Evolutionary conservation across 805 yeast species (phyloP), one percentile per base, ranked within the genome.

Genomic region (Suhomyces kilbournensis): DNA sequence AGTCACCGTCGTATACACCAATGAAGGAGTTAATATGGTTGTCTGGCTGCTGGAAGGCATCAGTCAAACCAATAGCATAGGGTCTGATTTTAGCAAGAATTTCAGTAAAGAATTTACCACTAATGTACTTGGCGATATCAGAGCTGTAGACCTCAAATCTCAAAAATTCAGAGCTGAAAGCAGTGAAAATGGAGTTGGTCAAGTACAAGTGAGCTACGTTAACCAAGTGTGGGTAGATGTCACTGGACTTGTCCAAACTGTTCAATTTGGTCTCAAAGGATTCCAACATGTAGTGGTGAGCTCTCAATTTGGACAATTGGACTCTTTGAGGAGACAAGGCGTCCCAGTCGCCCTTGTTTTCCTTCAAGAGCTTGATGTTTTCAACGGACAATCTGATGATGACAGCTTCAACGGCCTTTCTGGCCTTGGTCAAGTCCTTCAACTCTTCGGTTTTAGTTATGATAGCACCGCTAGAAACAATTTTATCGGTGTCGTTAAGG

Each of bases 1-100:
- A 84, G 67, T 91, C 85, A 53, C 97, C 97, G 60, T 88, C 84
- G 69, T 79, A 85, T 52, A 76, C 78, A 46, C 97, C 97, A 53
- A 91, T 79, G 4, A 94, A 85, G 0, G 97, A 84, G 67, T 90
- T 88, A 64, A 91, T 78, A 73, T 87, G 81, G 66, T 79, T 86
- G 71, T 91, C 97, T 40, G 90, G 83, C 56, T 87, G 78, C 69
- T 86, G 83, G 77, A 91, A 91, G 1, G 96, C 80, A 69, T 91
- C 97, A 4, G 96, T 87, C 54, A 69, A 71, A 8, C 74, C 69
- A 52, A 75, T 64, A 45, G 65, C 72, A 53, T 71, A 66, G 17
- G 78, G 78, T 62, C 79, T 72, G 50, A 75, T 49, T 49, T 62
- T 67, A n/a, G 60, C 50, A 55, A 69, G 69, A 51, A 70, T 65